phyloP scores from a whole-genome alignment of 2,329 filamentous ascomycete genomes.

The Fusarium subtropicale region DNA sequence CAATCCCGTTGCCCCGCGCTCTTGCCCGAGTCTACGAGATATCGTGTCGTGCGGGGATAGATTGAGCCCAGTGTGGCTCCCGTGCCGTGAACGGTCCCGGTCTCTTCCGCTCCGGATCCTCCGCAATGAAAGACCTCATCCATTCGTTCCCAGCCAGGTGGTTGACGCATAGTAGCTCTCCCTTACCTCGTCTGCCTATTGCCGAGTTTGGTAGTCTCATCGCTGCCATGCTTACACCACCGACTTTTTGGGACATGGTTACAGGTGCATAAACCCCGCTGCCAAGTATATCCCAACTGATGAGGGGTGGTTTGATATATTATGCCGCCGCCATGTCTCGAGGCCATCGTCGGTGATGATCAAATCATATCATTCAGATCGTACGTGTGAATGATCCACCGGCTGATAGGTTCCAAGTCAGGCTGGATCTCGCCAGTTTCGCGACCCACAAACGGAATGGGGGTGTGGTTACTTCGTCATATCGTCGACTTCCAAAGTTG shows the following conservation, averaged over 20 bases:
- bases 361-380: conserved; percentile 46
- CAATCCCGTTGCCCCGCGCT: conserved; percentile 45
- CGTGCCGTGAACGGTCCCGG: conserved; percentile 43
- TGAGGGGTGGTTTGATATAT: conserved; percentile 40
- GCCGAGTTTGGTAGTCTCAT: conserved; percentile 37
- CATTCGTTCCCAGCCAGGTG: conserved; percentile 44
- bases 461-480: conserved; percentile 35
- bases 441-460: conserved; percentile 32
- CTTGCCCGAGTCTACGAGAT: conserved; percentile 39
- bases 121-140: conserved; percentile 35
- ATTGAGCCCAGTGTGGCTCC: conserved; percentile 33
- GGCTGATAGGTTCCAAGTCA: conserved; percentile 40
- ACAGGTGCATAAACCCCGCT: conserved; percentile 33
- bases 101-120: conserved; percentile 44
- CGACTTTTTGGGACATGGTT: conserved; percentile 38
- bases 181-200: conserved; percentile 37
- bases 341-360: conserved; percentile 39
- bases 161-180: conserved; percentile 42
- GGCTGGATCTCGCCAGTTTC: conserved; percentile 31
- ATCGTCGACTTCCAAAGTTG: conserved; percentile 36
- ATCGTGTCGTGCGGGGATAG: conserved; percentile 44
- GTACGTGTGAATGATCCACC: conserved; percentile 42
- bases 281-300: conserved; percentile 35
- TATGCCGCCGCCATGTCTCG: conserved; percentile 44
- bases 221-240: conserved; percentile 37